Evolutionary conservation across 108 stramenopile genomes (phyloP).

Genomic region (Cyclotella baltica): DNA sequence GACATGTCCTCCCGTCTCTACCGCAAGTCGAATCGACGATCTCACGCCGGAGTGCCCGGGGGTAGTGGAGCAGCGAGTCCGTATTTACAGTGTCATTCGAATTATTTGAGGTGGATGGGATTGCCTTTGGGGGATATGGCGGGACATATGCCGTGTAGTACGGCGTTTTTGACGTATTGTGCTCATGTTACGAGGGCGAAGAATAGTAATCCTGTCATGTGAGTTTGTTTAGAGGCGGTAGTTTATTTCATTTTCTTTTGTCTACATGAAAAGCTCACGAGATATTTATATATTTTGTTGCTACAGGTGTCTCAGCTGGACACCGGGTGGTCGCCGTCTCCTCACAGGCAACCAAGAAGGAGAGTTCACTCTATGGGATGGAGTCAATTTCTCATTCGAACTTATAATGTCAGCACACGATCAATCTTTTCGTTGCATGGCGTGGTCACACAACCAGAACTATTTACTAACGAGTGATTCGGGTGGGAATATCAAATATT

Average conservation of each 20-base stretch:
- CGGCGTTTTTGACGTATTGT: slow-evolving; percentile 71
- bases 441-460: slow-evolving; percentile 91
- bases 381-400: slow-evolving; percentile 90
- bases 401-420: slow-evolving; percentile 91
- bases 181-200: slow-evolving; percentile 89
- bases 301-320: slow-evolving; percentile 76
- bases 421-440: slow-evolving; percentile 87
- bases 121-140: slow-evolving; percentile 62
- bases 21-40: slow-evolving; percentile 64
- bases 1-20: slow-evolving; percentile 81
- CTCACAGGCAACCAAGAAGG: slow-evolving; percentile 91
- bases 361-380: slow-evolving; percentile 95
- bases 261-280: neutral
- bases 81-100: slow-evolving; percentile 80
- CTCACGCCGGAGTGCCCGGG: slow-evolving; percentile 49
- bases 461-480: slow-evolving; percentile 91
- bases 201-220: slow-evolving; percentile 85
- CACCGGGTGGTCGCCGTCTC: slow-evolving; percentile 88
- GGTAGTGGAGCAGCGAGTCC: slow-evolving; percentile 25
- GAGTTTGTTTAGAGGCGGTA: slow-evolving; percentile 13
- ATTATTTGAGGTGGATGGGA: slow-evolving; percentile 76
- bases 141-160: slow-evolving; percentile 50
- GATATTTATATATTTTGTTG: neutral
- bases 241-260: neutral
- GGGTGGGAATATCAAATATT: slow-evolving; percentile 91